Conservation (phyloP, 805 yeast genomes). For the Lipomyces yamadae region DNA sequence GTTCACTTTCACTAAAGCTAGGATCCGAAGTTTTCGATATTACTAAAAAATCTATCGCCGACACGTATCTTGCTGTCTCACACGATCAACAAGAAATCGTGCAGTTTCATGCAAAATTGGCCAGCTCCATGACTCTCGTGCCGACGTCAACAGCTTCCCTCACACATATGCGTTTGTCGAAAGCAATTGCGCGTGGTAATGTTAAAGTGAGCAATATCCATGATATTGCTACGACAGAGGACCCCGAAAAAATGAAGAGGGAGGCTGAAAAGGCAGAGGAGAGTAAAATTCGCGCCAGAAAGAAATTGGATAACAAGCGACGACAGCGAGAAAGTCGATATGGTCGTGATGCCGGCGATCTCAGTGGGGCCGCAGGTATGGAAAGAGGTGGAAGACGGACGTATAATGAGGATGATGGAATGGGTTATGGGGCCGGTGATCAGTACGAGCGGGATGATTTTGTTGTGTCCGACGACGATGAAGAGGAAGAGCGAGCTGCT, state of each 20-base stretch:
- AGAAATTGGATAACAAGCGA: slow-evolving; percentile 47
- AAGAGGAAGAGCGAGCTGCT: slow-evolving; percentile 44
- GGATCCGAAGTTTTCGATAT: slow-evolving; percentile 90
- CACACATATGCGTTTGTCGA: slow-evolving; percentile 78
- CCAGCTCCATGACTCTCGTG: slow-evolving; percentile 70
- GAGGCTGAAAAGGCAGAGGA: slow-evolving; percentile 51
- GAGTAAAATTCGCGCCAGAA: slow-evolving; percentile 48
- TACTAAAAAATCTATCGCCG: slow-evolving; percentile 63
- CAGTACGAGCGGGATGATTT: slow-evolving; percentile 49
- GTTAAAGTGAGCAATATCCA: slow-evolving; percentile 46
- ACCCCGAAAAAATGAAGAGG: slow-evolving; percentile 52
- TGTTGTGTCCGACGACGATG: slow-evolving; percentile 44
- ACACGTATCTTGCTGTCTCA: slow-evolving; percentile 71
- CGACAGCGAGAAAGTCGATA: slow-evolving; percentile 22
- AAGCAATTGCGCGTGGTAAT: slow-evolving; percentile 45
- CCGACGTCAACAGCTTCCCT: slow-evolving; percentile 90
- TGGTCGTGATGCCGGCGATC: slow-evolving; percentile 22
- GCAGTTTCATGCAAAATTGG: slow-evolving; percentile 67
- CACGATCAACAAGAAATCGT: slow-evolving; percentile 74
- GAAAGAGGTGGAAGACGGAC: slow-evolving; percentile 7
- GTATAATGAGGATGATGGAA: slow-evolving; percentile 34
- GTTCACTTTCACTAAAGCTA: slow-evolving; percentile 78
- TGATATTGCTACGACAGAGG: slow-evolving; percentile 48
- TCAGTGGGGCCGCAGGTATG: slow-evolving; percentile 12
- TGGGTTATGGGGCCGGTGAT: slow-evolving; percentile 40